Evolutionary conservation across 2,329 filamentous ascomycete species (phyloP).

Genomic region (Colletotrichum brevisporum): DNA sequence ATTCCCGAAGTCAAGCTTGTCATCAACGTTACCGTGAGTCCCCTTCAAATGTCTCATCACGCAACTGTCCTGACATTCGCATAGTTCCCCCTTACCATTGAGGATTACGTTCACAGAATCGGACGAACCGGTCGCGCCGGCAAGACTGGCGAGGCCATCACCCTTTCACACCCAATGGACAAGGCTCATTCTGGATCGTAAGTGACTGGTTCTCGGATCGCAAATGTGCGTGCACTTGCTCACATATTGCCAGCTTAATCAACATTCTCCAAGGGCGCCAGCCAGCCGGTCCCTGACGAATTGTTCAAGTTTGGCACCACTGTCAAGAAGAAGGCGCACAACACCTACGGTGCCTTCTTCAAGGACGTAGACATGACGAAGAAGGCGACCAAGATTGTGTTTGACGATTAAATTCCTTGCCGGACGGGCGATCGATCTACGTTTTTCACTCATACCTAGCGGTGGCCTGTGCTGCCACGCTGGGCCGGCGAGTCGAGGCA

Average conservation of each 20-base stretch:
- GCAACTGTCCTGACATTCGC: conserved; percentile 41
- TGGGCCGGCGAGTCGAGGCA: conserved; percentile 53
- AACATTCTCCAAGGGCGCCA: conserved; percentile 94
- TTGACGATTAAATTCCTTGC: conserved; percentile 68
- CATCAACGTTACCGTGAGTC: conserved; percentile 84
- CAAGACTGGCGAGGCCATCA: conserved; percentile 89
- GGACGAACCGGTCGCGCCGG: conserved; percentile 95
- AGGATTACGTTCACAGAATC: conserved; percentile 98
- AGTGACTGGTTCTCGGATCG: conserved; percentile 56
- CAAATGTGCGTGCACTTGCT: background rate
- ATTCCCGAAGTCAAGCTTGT: conserved; percentile 96
- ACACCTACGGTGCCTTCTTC: conserved; percentile 95
- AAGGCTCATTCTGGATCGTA: conserved; percentile 91
- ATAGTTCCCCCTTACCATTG: conserved; percentile 90
- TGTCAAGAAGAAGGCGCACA: conserved; percentile 98
- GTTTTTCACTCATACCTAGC: background rate
- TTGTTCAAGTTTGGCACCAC: conserved; percentile 97
- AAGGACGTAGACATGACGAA: conserved; percentile 89
- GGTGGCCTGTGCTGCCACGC: conserved; percentile 40
- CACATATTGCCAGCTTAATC: conserved; percentile 74
- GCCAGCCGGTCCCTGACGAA: conserved; percentile 90
- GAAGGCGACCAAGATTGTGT: conserved; percentile 92
- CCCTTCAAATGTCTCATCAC: conserved; percentile 21
- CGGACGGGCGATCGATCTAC: conserved; percentile 1
- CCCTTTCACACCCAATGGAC: conserved; percentile 94